Conservation (phyloP, 176 grass and related monocot species). For the Triticum dicoccoides region DNA sequence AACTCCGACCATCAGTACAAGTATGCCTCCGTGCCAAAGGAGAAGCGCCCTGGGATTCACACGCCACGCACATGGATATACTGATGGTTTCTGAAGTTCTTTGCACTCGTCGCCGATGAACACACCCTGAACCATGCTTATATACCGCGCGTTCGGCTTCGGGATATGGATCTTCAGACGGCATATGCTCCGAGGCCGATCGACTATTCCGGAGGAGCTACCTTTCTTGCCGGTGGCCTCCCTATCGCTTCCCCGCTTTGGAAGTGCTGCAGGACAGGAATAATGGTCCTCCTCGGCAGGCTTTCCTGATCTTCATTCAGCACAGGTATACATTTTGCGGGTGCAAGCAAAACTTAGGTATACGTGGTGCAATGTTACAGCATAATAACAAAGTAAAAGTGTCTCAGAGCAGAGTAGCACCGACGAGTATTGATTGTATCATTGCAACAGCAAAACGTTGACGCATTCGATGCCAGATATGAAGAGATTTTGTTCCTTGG, state of each 20-base stretch:
- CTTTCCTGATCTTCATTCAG: conserved; percentile 4
- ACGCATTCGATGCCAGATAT: conserved; percentile 10
- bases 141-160: background rate
- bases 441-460: background rate
- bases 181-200: conserved; percentile 42
- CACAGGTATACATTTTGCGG: background rate
- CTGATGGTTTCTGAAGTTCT: background rate
- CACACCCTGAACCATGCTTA: conserved; percentile 24
- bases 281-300: background rate
- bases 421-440: too few species aligned
- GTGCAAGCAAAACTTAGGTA: background rate
- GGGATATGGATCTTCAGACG: conserved; percentile 9
- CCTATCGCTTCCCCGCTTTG: conserved; percentile 3
- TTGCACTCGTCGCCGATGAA: background rate
- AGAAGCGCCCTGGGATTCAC: conserved; percentile 56
- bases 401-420: background rate
- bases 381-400: background rate
- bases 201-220: background rate
- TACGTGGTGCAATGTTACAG: background rate
- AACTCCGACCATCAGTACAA: background rate
- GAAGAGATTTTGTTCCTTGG: conserved; percentile 35
- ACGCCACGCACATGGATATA: background rate
- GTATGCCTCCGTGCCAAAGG: conserved; percentile 45
- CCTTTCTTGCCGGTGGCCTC: background rate
- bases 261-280: conserved; percentile 27